Evolutionary conservation across 176 grass and related monocot genomes (phyloP).

Genomic region (Triticum turgidum): DNA sequence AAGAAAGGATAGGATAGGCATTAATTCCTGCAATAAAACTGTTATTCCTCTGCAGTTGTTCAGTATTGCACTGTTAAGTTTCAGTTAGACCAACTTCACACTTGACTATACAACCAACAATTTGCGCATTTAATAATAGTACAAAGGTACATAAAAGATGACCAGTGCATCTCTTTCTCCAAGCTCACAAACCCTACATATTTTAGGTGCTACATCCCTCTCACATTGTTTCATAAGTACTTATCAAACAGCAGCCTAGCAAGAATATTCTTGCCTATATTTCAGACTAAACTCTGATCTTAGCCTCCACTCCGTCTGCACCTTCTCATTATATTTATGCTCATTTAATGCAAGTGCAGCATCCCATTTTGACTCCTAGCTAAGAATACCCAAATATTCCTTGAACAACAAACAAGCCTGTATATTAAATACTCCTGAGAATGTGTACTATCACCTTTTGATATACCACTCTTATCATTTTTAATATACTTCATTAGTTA

Average conservation of each 20-base stretch:
- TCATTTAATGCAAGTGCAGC: conserved; percentile 8
- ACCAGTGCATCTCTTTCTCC: background rate
- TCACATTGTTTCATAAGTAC: background rate
- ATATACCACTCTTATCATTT: background rate
- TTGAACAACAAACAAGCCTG: conserved; percentile 9
- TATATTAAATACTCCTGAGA: conserved; percentile 2
- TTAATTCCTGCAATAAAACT: conserved; percentile 16
- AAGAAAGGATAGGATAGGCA: conserved; percentile 1
- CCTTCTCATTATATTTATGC: background rate
- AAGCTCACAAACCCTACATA: conserved; percentile 13
- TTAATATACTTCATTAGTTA: background rate
- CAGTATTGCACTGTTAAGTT: background rate
- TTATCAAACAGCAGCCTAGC: background rate
- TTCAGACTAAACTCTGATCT: background rate
- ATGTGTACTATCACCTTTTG: background rate
- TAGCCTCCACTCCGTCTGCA: background rate
- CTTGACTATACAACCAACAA: background rate
- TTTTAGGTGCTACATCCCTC: background rate
- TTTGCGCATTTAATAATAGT: conserved; percentile 8
- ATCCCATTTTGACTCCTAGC: background rate
- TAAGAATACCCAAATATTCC: conserved; percentile 6
- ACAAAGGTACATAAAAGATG: conserved; percentile 14
- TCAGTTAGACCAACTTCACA: conserved; percentile 9
- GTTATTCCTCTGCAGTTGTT: background rate
- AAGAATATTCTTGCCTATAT: conserved; percentile 1